A percentile compares a stretch with the other conserved stretches of the same genome.
These are phyloP conservation scores for Phylloporus scabripes DNA, from an alignment of 768 basidiomycete species.

Conservation along the genomic window DNA sequence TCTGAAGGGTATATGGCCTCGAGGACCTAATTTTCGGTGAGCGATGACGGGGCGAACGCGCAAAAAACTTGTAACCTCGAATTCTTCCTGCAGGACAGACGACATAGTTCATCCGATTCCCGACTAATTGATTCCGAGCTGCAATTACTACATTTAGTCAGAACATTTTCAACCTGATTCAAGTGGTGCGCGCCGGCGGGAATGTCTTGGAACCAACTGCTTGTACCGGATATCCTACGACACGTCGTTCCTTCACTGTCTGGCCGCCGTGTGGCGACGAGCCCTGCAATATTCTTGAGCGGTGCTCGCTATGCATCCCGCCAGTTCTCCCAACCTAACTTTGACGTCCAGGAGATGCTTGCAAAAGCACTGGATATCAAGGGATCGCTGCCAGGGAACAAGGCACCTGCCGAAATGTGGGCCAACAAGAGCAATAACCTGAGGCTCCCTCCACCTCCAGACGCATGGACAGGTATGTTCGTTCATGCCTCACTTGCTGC, in stretches of 20 bases:
- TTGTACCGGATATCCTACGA: slow-evolving; percentile 12
- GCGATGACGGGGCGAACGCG: slow-evolving; percentile 5
- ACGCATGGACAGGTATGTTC: slow-evolving; percentile 49
- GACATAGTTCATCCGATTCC: slow-evolving; percentile 44
- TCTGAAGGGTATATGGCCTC: slow-evolving; percentile 97
- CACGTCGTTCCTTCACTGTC: slow-evolving; percentile 1
- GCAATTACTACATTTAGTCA: slow-evolving; percentile 11
- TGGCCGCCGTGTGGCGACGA: background rate
- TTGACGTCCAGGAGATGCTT: slow-evolving; percentile 13
- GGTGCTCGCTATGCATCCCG: slow-evolving; percentile 9
- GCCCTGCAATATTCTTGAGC: background rate
- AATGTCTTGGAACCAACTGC: slow-evolving; percentile 21
- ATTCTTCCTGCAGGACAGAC: slow-evolving; percentile 71
- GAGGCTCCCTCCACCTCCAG: slow-evolving; percentile 34
- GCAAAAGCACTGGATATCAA: slow-evolving; percentile 13
- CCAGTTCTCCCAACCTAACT: background rate
- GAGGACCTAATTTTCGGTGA: slow-evolving; percentile 55
- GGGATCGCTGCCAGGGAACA: slow-evolving; percentile 8
- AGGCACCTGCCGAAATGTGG: slow-evolving; percentile 36
- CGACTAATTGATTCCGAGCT: slow-evolving; percentile 21
- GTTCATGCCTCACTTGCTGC: background rate
- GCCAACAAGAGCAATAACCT: slow-evolving; percentile 18
- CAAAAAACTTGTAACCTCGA: slow-evolving; percentile 57
- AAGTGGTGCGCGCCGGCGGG: background rate
- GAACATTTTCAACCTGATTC: slow-evolving; percentile 7